A percentile compares a stretch with the other conserved stretches of the same genome.
These are phyloP conservation scores for Auricularia sp. DNA, from an alignment of 768 basidiomycete species.

Conservation along the genomic window DNA sequence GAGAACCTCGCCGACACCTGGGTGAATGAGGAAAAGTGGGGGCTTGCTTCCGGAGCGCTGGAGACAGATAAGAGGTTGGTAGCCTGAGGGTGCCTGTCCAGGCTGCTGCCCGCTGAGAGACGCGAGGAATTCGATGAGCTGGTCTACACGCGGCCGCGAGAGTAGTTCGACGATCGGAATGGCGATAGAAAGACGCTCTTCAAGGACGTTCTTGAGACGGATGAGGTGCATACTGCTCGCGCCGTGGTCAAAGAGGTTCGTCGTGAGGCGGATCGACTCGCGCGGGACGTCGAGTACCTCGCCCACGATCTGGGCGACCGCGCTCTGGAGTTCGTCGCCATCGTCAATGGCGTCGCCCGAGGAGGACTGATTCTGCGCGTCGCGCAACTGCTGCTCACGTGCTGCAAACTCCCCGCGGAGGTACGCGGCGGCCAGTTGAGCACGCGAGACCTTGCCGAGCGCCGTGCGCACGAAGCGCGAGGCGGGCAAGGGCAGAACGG, in stretches of 20 bases:
- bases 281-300: not conserved
- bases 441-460: slow-evolving; percentile 35
- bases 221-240: slow-evolving; percentile 4
- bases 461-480: slow-evolving; percentile 32
- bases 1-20: slow-evolving; percentile 32
- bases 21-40: slow-evolving; percentile 34
- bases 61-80: slow-evolving; percentile 33
- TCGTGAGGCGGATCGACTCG: not conserved
- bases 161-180: slow-evolving; percentile 32
- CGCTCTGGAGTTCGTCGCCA: not conserved
- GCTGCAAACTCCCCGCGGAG: slow-evolving; percentile 24
- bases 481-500: slow-evolving; percentile 28
- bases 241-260: slow-evolving; percentile 3
- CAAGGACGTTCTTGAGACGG: slow-evolving; percentile 20
- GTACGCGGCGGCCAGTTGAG: slow-evolving; percentile 26
- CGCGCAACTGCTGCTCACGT: slow-evolving; percentile 19
- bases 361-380: slow-evolving; percentile 13
- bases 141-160: slow-evolving; percentile 22
- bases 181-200: slow-evolving; percentile 18
- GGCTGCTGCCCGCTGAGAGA: slow-evolving; percentile 4
- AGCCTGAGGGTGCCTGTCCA: slow-evolving; percentile 12
- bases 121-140: slow-evolving; percentile 19
- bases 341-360: not conserved
- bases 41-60: slow-evolving; percentile 29
- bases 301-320: not conserved